Evolutionary conservation across 1,139 yeast species (phyloP).

Genomic region (Sugiyamaella pinicola): DNA sequence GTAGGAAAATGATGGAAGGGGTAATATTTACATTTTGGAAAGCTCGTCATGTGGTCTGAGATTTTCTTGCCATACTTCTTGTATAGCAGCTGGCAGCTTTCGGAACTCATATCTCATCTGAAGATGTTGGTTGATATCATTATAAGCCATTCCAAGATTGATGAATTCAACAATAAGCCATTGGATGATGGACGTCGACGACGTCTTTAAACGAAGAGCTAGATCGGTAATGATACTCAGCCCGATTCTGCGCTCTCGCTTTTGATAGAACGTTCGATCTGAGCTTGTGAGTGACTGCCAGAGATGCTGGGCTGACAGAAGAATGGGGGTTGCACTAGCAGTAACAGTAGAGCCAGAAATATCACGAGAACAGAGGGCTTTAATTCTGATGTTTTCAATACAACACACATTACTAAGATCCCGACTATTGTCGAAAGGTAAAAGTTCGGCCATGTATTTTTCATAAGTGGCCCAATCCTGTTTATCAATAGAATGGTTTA

Average conservation of each 20-base stretch:
- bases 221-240: constrained; percentile 12
- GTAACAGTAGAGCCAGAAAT: background rate
- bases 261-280: constrained; percentile 12
- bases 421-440: constrained; percentile 3
- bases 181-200: constrained; percentile 3
- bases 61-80: constrained; percentile 7
- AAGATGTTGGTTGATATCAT: constrained; percentile 16
- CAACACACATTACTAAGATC: constrained; percentile 12
- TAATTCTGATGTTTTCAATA: constrained; percentile 14
- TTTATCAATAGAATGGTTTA: constrained; percentile 26
- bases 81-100: constrained; percentile 1
- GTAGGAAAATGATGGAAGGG: background rate
- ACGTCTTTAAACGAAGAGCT: background rate
- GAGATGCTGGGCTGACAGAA: constrained; percentile 12
- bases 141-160: constrained; percentile 14
- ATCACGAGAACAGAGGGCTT: background rate
- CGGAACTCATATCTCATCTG: constrained; percentile 12
- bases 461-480: constrained; percentile 18
- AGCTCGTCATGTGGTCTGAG: constrained; percentile 6
- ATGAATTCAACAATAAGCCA: constrained; percentile 18
- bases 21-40: constrained; percentile 14
- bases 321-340: too few species aligned
- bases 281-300: constrained; percentile 7
- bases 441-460: constrained; percentile 23
- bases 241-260: constrained; percentile 14